A percentile compares a stretch with the other conserved stretches of the same genome.
Conservation (phyloP, 495 filamentous ascomycete species). For the Neurospora cerealis region DNA sequence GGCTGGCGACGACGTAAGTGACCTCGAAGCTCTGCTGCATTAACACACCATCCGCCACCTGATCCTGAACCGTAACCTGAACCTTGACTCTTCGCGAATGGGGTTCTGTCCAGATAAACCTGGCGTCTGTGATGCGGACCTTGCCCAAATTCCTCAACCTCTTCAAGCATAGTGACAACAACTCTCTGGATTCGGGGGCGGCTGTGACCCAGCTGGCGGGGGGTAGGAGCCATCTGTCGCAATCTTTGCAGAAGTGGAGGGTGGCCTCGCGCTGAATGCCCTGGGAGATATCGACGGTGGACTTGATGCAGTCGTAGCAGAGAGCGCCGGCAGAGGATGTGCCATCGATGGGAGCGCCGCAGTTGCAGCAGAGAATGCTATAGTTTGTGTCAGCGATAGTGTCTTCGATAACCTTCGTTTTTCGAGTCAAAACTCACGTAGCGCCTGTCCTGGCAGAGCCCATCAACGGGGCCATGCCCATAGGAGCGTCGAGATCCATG, state of each 20-base stretch:
- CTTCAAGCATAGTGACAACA: slow-evolving; percentile 80
- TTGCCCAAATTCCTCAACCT: slow-evolving; percentile 72
- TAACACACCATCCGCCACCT: slow-evolving; percentile 61
- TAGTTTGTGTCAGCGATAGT: slow-evolving; percentile 5
- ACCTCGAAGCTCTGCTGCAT: slow-evolving; percentile 94
- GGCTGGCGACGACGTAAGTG: slow-evolving; percentile 74
- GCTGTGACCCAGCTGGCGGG: slow-evolving; percentile 78
- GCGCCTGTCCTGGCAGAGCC: slow-evolving; percentile 40
- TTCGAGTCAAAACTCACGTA: slow-evolving; percentile 40
- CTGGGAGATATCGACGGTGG: slow-evolving; percentile 85
- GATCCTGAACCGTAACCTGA: slow-evolving; percentile 81
- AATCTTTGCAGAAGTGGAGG: slow-evolving; percentile 79
- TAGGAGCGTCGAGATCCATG: slow-evolving; percentile 62
- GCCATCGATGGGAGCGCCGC: slow-evolving; percentile 86
- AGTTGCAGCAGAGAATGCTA: slow-evolving; percentile 91
- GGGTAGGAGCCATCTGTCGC: slow-evolving; percentile 87
- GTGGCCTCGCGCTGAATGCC: slow-evolving; percentile 80
- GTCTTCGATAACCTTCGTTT: background rate
- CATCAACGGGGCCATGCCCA: slow-evolving; percentile 42
- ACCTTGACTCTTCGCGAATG: slow-evolving; percentile 84
- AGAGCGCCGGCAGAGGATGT: slow-evolving; percentile 78
- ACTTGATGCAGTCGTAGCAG: slow-evolving; percentile 88
- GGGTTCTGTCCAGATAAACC: slow-evolving; percentile 97
- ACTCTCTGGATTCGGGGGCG: slow-evolving; percentile 72
- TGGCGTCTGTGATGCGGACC: slow-evolving; percentile 87